Base-by-base conservation (phyloP, 208 protist species). In the Trypanosoma brucei region DNA sequence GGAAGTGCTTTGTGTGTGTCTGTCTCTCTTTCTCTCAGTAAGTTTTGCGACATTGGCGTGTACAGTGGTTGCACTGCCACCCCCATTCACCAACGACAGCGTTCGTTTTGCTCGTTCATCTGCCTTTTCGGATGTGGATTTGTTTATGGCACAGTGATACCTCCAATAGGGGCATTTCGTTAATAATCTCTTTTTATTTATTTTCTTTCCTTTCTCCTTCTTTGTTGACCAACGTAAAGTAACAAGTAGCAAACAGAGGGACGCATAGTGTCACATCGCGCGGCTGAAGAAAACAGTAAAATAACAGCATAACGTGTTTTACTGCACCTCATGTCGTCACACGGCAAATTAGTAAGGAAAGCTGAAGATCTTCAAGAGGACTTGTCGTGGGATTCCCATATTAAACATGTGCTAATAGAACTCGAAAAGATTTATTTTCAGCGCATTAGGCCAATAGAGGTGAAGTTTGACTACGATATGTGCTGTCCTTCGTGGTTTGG, bases 401-500 rank as follows among this genome's bases (percentile, higher is more conserved):
- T 95, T 49, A 72, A 86, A 13, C 37, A 35, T 33, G 73, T 83
- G 9, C 65, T 88, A n/a, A 30, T 11, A 2, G 69, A 88, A 62
- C 66, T 94, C 6, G 64, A 71, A 42, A 59, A 60, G 11, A 70
- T 89, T 9, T 92, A 92, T 65, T 52, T 72, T 50, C 73, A 84
- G 55, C 72, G 68, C 37, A 37, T 94, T 39, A 64, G 76, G 46
- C 86, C 85, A 36, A 70, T 95, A 3, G 86, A 95, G 64, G 55
- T 62, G 42, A 67, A 68, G 11, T 93, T 85, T 73, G 52, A 81
- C 30, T 95, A 87, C 75, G 73, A 85, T 53, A 57, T 77, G 5
- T 91, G 77, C 75, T 65, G 62, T 14, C 84, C 82, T 13, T 63
- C 70, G 2, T 84, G 76, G 75, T 95, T 95, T 57, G 44, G 75